Evolutionary conservation across 2,329 filamentous ascomycete species (phyloP).

Genomic region (Aurifilum marmelostoma): DNA sequence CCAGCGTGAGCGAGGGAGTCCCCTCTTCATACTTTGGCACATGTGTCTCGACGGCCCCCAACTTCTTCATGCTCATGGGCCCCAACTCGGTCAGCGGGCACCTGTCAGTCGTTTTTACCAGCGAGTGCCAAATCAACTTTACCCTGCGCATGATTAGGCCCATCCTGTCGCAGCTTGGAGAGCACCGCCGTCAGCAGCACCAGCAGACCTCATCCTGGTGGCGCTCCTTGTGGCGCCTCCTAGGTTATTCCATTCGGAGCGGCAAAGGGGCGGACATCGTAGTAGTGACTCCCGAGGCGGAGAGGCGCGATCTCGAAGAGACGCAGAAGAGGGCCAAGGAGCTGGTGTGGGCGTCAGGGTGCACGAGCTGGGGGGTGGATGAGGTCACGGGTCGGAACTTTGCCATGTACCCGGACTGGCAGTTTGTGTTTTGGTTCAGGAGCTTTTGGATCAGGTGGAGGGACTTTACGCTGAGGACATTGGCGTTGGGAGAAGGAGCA

Average conservation of each 20-base stretch:
- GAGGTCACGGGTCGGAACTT: neutral
- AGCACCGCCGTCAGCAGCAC: neutral
- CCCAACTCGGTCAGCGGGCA: slow-evolving; percentile 47
- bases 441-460: slow-evolving; percentile 6
- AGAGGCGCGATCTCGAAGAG: slow-evolving; percentile 3
- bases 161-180: neutral
- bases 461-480: neutral
- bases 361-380: slow-evolving; percentile 6
- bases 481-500: neutral
- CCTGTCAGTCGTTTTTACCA: slow-evolving; percentile 52
- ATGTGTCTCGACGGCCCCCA: slow-evolving; percentile 37
- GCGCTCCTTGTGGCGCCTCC: neutral
- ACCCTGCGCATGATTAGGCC: slow-evolving; percentile 8
- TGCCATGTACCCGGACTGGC: slow-evolving; percentile 9
- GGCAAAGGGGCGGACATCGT: neutral
- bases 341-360: slow-evolving; percentile 7
- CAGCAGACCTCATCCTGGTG: neutral
- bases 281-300: neutral
- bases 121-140: slow-evolving; percentile 57
- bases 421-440: slow-evolving; percentile 2
- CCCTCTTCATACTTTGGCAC: slow-evolving; percentile 39
- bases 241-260: neutral
- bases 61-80: slow-evolving; percentile 37
- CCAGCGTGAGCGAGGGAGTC: slow-evolving; percentile 32
- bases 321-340: neutral